Base-by-base conservation (phyloP, 2,329 filamentous ascomycete genomes). In the Colletotrichum higginsianum region DNA sequence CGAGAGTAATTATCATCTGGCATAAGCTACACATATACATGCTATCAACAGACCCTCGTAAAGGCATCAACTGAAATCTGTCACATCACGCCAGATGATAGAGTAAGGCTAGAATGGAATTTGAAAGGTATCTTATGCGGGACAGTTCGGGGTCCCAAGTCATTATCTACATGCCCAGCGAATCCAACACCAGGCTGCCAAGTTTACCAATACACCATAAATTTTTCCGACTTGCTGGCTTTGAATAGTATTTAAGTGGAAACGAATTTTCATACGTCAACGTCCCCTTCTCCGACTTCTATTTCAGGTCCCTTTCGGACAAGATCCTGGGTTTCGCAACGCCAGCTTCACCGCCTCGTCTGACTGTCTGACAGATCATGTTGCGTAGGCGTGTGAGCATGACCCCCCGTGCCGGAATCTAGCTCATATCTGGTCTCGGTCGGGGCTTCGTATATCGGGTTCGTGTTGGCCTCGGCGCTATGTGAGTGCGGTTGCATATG, bases 371-470 rank as follows among this genome's bases (percentile, higher is more conserved):
- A 16, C 5, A 61, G 30, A 40, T 61, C 44, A 3, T 40, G n/a
- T 40, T 50, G 58, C 13, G 30, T 38, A 13, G 9, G 13, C 4
- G 18, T 7, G 13, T 40, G 53, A 40, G 35, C 15, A 40, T 30
- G 53, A 23, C 11, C 53, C 21, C 18, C 12, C 53, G 30, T 40
- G 13, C 67, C 62, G 4, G 66, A 64, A 49, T 72, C 70, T n/a
- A 72, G 16, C 35, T 72, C 70, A 38, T 71, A 72, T 3, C 67
- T 66, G 26, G 53, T 40, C 4, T 72, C 70, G 15, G 35, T 38
- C 13, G 70, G 70, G 2, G 70, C 70, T 60, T 72, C 70, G 44
- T 71, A 70, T 35, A 72, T 66, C 4, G 60, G 70, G 16, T 42
- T 69, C 21, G 67, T 12, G 3, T 56, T 61, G 21, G 70, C 70